Evolutionary conservation across 2,329 filamentous ascomycete species (phyloP), one percentile per base, ranked within the genome.

Genomic region (Calonectria ilicicola): DNA sequence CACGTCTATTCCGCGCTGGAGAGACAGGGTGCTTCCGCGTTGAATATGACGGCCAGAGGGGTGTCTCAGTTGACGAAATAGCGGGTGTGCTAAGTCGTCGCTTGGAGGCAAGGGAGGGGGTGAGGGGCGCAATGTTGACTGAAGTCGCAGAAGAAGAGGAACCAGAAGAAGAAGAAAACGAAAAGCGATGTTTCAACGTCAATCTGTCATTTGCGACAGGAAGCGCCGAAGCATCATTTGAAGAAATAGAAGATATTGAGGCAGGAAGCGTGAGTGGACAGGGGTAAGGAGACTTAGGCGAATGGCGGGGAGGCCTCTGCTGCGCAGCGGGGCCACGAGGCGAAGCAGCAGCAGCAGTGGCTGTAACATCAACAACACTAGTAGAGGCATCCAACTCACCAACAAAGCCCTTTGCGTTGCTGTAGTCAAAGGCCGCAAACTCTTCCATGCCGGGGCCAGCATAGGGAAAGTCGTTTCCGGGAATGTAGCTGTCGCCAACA

Each of bases 401-500:
- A 82, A 91, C 88, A 84, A 88, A 91, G 74, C 85, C 82, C 80
- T 91, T 91, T 76, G 82, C 79, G 74, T 87, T 84, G 51, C 82
- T 77, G 75, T 86, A 89, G 73, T 89, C 89, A 79, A 86, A 87
- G 75, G 84, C 80, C 76, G 46, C 32, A 26, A 87, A 87, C 72
- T 89, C 88, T 63, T 91, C 89, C 81, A 90, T 86, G 78, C 82
- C 83, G 74, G 83, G 80, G 29, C 81, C 83, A 65, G 90, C 85
- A 80, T 91, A 84, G 38, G 81, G 91, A 79, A 94, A 91, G 70
- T 90, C 88, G 69, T 85, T 81, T 66, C 85, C 90, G 47, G 88
- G 85, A 76, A 89, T 86, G 81, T 89, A 89, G 80, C 87, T 86
- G 72, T 89, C 86, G 77, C 89, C 87, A 64, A 94, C 90, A 74